Evolutionary conservation across 2,329 filamentous ascomycete species (phyloP).

Genomic region (Claviceps arundinis): DNA sequence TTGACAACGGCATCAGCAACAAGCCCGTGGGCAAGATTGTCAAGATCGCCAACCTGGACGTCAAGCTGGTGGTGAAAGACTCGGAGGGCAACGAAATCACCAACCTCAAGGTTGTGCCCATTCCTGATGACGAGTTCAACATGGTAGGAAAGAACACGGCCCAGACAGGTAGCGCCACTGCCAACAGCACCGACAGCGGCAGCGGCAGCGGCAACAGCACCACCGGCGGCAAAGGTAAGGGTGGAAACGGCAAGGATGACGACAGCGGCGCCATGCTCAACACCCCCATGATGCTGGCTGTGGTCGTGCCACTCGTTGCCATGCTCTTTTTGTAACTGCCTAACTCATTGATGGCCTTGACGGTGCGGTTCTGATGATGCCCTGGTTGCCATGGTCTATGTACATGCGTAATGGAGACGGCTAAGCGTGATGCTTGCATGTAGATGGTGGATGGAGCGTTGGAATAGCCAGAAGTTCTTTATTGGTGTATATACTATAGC

Average conservation of each 20-base stretch:
- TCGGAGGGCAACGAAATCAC: constrained; percentile 27
- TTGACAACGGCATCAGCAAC: constrained; percentile 59
- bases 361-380: too few species aligned
- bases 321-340: constrained; percentile 20
- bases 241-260: constrained; percentile 6
- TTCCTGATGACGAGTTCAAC: constrained; percentile 32
- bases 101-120: constrained; percentile 33
- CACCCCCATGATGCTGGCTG: constrained; percentile 20
- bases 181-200: constrained; percentile 9
- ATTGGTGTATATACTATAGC: too few species aligned
- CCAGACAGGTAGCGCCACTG: constrained; percentile 16
- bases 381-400: too few species aligned
- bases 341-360: too few species aligned
- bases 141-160: constrained; percentile 29
- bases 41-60: constrained; percentile 48
- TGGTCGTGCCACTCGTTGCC: constrained; percentile 19
- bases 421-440: too few species aligned
- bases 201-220: constrained; percentile 5
- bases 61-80: constrained; percentile 31
- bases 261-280: constrained; percentile 16
- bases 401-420: too few species aligned
- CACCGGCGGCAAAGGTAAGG: constrained; percentile 9
- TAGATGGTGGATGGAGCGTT: too few species aligned
- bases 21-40: constrained; percentile 56
- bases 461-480: too few species aligned